A percentile compares a stretch with the other conserved stretches of the same genome.
phyloP scores from a whole-genome alignment of 108 stramenopile species.

The Skeletonema grethae region DNA sequence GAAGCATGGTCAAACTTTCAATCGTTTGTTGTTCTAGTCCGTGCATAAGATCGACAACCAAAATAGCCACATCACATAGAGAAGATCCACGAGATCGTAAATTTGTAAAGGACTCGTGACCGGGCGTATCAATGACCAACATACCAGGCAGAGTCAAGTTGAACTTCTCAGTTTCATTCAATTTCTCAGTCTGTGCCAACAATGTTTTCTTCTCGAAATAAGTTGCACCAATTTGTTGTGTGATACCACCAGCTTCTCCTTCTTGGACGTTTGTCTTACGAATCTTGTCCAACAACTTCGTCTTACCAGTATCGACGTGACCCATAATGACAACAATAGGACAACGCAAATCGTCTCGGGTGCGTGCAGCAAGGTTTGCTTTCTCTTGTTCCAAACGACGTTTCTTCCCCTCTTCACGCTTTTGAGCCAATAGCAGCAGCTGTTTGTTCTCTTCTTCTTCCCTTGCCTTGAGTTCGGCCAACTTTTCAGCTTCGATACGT shows the following conservation, averaged over 20 bases:
- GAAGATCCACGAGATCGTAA: slow-evolving; percentile 95
- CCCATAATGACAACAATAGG: slow-evolving; percentile 99
- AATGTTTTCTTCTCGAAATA: slow-evolving; percentile 96
- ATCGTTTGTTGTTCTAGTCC: slow-evolving; percentile 99
- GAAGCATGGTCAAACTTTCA: slow-evolving; percentile 96
- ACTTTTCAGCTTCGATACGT: slow-evolving; percentile 70
- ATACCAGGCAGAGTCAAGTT: slow-evolving; percentile 94
- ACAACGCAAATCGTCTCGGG: slow-evolving; percentile 90
- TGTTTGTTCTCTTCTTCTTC: slow-evolving; percentile 60
- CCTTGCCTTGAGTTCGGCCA: slow-evolving; percentile 59
- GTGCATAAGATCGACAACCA: slow-evolving; percentile 99
- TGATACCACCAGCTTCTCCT: slow-evolving; percentile 99
- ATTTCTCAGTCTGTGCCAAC: slow-evolving; percentile 77
- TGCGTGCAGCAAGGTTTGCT: slow-evolving; percentile 83
- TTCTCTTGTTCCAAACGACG: slow-evolving; percentile 83
- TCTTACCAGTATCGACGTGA: slow-evolving; percentile 99
- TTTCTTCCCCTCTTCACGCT: slow-evolving; percentile 80
- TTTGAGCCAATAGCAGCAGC: slow-evolving; percentile 57
- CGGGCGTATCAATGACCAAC: slow-evolving; percentile 98
- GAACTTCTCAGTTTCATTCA: slow-evolving; percentile 86
- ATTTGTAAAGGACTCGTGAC: slow-evolving; percentile 99
- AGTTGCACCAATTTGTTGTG: slow-evolving; percentile 99
- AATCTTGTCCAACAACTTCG: slow-evolving; percentile 98
- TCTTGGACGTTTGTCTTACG: slow-evolving; percentile 99
- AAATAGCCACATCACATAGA: slow-evolving; percentile 98